Evolutionary conservation across 345 rosid genomes (phyloP).

Genomic region (Kernera saxatilis): DNA sequence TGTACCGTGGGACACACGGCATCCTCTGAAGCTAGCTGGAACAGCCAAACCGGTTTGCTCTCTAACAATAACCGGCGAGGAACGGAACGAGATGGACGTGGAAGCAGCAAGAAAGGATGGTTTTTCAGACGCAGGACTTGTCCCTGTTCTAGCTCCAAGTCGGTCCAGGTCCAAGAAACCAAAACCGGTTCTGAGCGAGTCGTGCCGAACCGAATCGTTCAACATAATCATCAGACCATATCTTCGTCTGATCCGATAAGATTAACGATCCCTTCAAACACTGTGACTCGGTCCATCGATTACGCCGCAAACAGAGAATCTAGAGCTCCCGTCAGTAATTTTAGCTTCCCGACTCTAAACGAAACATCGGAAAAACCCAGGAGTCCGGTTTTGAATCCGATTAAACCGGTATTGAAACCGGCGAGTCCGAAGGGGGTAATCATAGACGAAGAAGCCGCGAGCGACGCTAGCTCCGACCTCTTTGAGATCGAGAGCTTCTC

Average conservation of each 20-base stretch:
- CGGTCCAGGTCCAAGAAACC: slow-evolving; percentile 62
- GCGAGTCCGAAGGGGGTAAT: slow-evolving; percentile 1
- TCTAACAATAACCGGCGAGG: slow-evolving; percentile 17
- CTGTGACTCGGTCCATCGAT: slow-evolving; percentile 2
- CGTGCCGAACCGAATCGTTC: slow-evolving; percentile 1
- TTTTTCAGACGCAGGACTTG: slow-evolving; percentile 51
- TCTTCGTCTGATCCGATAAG: slow-evolving; percentile 24
- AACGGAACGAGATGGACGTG: slow-evolving; percentile 9
- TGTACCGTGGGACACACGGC: slow-evolving; percentile 52
- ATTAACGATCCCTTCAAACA: slow-evolving; percentile 23
- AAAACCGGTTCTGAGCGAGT: slow-evolving; percentile 15
- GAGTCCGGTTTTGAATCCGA: neutral
- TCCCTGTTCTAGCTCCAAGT: slow-evolving; percentile 65
- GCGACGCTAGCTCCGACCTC: slow-evolving; percentile 91
- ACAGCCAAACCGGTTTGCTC: slow-evolving; percentile 74
- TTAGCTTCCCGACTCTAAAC: slow-evolving; percentile 19
- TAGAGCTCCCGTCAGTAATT: neutral
- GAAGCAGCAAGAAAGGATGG: slow-evolving; percentile 60
- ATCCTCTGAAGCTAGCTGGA: slow-evolving; percentile 92
- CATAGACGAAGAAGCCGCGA: slow-evolving; percentile 56
- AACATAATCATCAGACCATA: slow-evolving; percentile 14
- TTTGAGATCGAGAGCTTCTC: slow-evolving; percentile 98
- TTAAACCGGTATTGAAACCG: neutral
- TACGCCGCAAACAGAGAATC: neutral
- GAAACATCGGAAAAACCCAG: neutral